These are phyloP conservation scores for Aspergillus asperescens DNA, from an alignment of 495 filamentous ascomycete species.

Conservation along the genomic window DNA sequence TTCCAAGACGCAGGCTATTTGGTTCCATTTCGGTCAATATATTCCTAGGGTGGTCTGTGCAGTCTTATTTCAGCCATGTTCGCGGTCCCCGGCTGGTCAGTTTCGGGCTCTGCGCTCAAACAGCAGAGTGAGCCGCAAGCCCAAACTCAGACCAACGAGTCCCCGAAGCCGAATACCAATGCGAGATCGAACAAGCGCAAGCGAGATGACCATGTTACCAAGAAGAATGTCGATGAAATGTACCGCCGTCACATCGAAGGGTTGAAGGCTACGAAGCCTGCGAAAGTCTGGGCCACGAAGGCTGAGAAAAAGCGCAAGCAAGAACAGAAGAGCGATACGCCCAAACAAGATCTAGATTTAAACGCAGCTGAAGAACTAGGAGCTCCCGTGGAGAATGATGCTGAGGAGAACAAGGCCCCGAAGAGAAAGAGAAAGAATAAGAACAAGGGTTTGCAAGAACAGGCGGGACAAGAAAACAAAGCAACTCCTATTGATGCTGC, in stretches of 20 bases:
- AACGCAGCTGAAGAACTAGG: conserved; percentile 20
- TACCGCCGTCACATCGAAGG: conserved; percentile 77
- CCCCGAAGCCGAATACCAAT: conserved; percentile 19
- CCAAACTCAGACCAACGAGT: conserved; percentile 26
- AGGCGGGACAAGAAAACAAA: conserved; percentile 17
- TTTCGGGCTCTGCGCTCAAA: conserved; percentile 64
- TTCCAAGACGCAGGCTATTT: background rate
- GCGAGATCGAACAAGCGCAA: conserved; percentile 48
- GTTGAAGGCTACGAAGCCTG: conserved; percentile 21
- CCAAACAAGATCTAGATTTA: conserved; percentile 15
- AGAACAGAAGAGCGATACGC: conserved; percentile 18
- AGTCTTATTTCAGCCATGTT: conserved; percentile 60
- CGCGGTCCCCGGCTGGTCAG: conserved; percentile 83
- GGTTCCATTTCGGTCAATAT: background rate
- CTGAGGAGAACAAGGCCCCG: conserved; percentile 23
- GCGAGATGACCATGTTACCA: conserved; percentile 55
- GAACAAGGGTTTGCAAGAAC: conserved; percentile 33
- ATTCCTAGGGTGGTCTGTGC: background rate
- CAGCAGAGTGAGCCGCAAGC: conserved; percentile 52
- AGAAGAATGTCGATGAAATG: conserved; percentile 66
- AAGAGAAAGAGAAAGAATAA: conserved; percentile 33
- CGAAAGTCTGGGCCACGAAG: conserved; percentile 18
- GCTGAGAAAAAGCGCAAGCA: conserved; percentile 45
- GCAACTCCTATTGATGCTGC: conserved; percentile 20
- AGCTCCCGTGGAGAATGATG: conserved; percentile 13